A percentile compares a stretch with the other conserved stretches of the same genome.
Evolutionary conservation across 2,329 filamentous ascomycete species (phyloP).

Genomic region (Diaporthe australafricana): DNA sequence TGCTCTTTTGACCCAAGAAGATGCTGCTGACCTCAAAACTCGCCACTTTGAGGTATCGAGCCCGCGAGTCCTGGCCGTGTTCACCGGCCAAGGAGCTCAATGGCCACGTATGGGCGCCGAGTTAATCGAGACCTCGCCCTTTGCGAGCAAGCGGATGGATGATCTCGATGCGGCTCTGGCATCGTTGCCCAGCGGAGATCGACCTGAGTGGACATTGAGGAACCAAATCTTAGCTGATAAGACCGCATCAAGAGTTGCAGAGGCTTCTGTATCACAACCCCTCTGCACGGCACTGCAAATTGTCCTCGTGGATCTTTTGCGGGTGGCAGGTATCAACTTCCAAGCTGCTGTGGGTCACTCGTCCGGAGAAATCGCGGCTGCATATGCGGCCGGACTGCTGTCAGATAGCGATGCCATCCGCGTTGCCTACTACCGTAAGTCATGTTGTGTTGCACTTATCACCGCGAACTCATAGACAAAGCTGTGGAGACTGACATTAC

Average conservation of each 20-base stretch:
- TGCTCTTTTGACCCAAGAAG: not conserved
- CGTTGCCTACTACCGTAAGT: constrained; percentile 41
- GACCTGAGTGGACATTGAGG: constrained; percentile 17
- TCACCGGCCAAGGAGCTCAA: constrained; percentile 50
- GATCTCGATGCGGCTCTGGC: not conserved
- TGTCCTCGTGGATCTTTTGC: constrained; percentile 48
- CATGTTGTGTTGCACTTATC: too few relatives aligned
- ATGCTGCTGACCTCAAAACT: not conserved
- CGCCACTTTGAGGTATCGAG: not conserved
- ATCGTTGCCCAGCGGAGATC: not conserved
- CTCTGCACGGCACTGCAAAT: constrained; percentile 55
- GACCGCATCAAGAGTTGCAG: constrained; percentile 29
- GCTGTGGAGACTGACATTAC: too few relatives aligned
- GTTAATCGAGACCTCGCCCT: constrained; percentile 44
- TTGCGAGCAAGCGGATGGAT: not conserved
- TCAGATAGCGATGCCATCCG: constrained; percentile 40
- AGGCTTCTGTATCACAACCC: constrained; percentile 28
- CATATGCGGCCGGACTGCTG: constrained; percentile 11
- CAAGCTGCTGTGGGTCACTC: constrained; percentile 44
- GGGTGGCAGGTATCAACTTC: constrained; percentile 38
- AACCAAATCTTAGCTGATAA: constrained; percentile 10
- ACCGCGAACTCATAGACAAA: constrained; percentile 28
- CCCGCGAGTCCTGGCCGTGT: constrained; percentile 40
- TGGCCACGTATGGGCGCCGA: constrained; percentile 47
- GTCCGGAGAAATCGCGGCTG: constrained; percentile 38